Conservation (phyloP, 352 stramenopile species). For the Pythium phragmitis region DNA sequence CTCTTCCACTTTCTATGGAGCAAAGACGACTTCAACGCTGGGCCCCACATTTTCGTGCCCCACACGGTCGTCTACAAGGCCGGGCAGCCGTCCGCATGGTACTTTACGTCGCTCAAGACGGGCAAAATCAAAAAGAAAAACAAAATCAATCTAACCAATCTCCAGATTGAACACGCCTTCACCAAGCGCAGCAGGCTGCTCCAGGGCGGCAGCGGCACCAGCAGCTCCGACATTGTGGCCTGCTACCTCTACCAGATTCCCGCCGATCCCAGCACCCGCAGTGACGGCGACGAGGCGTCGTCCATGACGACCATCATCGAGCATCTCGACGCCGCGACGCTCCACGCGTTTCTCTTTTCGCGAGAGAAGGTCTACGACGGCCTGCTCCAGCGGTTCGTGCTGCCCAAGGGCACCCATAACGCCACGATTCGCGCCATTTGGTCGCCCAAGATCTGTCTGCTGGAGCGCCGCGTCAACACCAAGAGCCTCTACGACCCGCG, state of each 20-base stretch:
- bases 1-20: slow-evolving; percentile 89
- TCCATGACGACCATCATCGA: slow-evolving; percentile 75
- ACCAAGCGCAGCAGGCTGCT: slow-evolving; percentile 66
- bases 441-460: slow-evolving; percentile 94
- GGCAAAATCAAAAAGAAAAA: slow-evolving; percentile 91
- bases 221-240: slow-evolving; percentile 82
- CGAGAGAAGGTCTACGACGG: slow-evolving; percentile 89
- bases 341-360: slow-evolving; percentile 94
- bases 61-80: slow-evolving; percentile 95
- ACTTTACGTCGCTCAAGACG: slow-evolving; percentile 89
- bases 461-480: slow-evolving; percentile 91
- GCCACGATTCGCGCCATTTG: slow-evolving; percentile 91
- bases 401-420: slow-evolving; percentile 91
- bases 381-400: slow-evolving; percentile 94
- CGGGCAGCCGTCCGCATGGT: slow-evolving; percentile 92
- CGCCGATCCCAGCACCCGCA: background rate
- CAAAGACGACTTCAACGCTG: slow-evolving; percentile 90
- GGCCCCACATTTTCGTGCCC: slow-evolving; percentile 87
- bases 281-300: background rate
- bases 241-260: slow-evolving; percentile 83
- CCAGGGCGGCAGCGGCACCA: slow-evolving; percentile 19
- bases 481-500: slow-evolving; percentile 89
- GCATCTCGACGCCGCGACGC: slow-evolving; percentile 86
- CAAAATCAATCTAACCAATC: slow-evolving; percentile 89
- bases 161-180: slow-evolving; percentile 94